Evolutionary conservation across 441 rosid genomes (phyloP).

Genomic region (Pelargonium australe): DNA sequence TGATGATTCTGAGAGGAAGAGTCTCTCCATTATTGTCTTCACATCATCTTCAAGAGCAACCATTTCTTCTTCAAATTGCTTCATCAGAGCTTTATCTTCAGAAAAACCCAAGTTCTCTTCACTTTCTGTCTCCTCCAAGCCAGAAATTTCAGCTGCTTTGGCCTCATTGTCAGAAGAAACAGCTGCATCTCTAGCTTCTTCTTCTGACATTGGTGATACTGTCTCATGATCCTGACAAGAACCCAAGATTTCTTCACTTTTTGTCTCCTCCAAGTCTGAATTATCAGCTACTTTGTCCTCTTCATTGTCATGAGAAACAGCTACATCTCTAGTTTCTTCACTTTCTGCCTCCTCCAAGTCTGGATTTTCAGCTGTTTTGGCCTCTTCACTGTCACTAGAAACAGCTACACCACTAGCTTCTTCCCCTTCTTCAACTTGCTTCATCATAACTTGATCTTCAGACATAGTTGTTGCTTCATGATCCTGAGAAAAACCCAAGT

Average conservation of each 20-base stretch:
- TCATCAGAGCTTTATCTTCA: conserved; percentile 7
- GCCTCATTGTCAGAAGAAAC: neutral
- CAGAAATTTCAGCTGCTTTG: conserved; percentile 13
- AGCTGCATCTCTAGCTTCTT: neutral
- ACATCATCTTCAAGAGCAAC: conserved; percentile 9
- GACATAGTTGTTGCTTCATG: neutral
- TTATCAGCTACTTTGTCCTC: conserved; percentile 11
- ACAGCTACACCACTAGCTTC: neutral
- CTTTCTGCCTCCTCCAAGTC: too few species aligned
- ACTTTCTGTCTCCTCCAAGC: conserved; percentile 8
- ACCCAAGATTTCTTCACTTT: conserved; percentile 10
- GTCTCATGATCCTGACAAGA: conserved; percentile 5
- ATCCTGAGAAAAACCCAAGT: conserved; percentile 8
- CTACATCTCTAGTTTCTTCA: neutral
- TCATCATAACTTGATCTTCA: neutral
- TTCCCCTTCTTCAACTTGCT: neutral
- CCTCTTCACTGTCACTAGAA: neutral
- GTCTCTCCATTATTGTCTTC: neutral
- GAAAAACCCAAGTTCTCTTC: conserved; percentile 10
- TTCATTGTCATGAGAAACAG: neutral
- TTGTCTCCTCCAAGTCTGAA: conserved; percentile 11
- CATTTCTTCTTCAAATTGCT: conserved; percentile 15
- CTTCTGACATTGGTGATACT: neutral
- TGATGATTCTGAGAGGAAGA: conserved; percentile 10
- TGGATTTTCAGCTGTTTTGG: neutral